A percentile compares a stretch with the other conserved stretches of the same genome.
Evolutionary conservation across 2,329 filamentous ascomycete species (phyloP).

Genomic region (Fusarium duplospermum): DNA sequence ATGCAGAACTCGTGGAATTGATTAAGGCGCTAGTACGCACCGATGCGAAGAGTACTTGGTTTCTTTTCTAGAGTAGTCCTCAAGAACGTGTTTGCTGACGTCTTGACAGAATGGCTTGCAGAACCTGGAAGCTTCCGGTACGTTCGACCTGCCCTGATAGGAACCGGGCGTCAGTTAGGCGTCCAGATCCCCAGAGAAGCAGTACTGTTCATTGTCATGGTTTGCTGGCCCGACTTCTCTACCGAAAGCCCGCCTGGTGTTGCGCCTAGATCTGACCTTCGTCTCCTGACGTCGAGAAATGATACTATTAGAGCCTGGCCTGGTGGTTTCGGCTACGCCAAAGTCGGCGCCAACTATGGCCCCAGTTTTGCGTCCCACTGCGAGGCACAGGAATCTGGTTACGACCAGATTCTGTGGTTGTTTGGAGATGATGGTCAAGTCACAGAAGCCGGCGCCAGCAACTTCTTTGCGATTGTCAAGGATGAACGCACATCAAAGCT

Average conservation of each 20-base stretch:
- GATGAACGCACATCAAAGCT: conserved; percentile 58
- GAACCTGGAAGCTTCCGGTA: conserved; percentile 11
- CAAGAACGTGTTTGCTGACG: not conserved
- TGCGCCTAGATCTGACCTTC: not conserved
- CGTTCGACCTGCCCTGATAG: conserved; percentile 18
- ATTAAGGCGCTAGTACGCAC: not conserved
- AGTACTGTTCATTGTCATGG: not conserved
- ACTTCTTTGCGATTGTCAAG: conserved; percentile 74
- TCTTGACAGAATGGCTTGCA: not conserved
- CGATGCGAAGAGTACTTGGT: not conserved
- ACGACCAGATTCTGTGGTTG: conserved; percentile 69
- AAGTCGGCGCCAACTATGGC: conserved; percentile 32
- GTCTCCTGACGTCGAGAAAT: conserved; percentile 10
- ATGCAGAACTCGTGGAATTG: not conserved
- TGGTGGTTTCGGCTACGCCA: conserved; percentile 50
- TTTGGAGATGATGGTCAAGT: conserved; percentile 66
- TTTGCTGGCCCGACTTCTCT: conserved; percentile 8
- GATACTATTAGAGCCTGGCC: conserved; percentile 21
- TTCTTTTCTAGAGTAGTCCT: too few species aligned
- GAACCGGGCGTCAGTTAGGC: conserved; percentile 13
- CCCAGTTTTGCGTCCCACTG: conserved; percentile 16
- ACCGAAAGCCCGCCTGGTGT: not conserved
- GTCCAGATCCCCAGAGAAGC: conserved; percentile 17
- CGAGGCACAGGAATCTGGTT: conserved; percentile 17
- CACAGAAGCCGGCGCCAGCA: conserved; percentile 61